Evolutionary conservation across 140 eudicot genomes (phyloP), one percentile per base, ranked within the genome.

Genomic region (Senecio squalidus): DNA sequence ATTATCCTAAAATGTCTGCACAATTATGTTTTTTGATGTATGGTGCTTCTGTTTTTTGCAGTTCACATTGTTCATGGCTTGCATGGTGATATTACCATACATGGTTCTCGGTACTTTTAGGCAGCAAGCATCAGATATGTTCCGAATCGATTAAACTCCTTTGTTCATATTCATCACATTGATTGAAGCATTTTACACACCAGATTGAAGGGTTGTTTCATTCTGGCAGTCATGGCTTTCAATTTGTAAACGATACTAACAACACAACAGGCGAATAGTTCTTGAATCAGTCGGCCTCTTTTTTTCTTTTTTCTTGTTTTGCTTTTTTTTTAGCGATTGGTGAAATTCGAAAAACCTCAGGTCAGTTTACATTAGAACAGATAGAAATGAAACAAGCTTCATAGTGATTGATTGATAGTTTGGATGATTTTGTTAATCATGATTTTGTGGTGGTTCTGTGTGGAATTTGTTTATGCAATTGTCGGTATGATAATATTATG

Each of bases 41-140:
- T 43, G 50, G 9, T 17, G 9, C 4, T 47, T 50, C 0, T 24
- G 25, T 34, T 49, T 4, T 45, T 17, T 68, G 49, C 94, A 88
- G 96, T 88, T 88, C 82, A 84, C 94, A 52, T 72, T 88, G 69
- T 88, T 88, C 75, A 88, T 88, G 96, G 90, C 91, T 28, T 58
- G 88, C 88, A 88, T 84, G 96, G 94, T 88, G 30, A 67, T 88
- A 62, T 40, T 82, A 59, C 94, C 96, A 14, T 84, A 84, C 60
- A 68, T 88, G 84, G 72, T 84, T 56, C 77, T 74, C 21, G 94
- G 82, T 64, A 76, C 83, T 56, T 74, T 81, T 14, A 26, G 20
- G 31, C 5, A 0, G 70, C 81, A 82, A 47, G 83, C 84, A 65
- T 60, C 82, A 36, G 94, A 78, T 22, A 78, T 69, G 71, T 76